Conservation (phyloP, 768 basidiomycete genomes). For the Phlebiopsis gigantea region DNA sequence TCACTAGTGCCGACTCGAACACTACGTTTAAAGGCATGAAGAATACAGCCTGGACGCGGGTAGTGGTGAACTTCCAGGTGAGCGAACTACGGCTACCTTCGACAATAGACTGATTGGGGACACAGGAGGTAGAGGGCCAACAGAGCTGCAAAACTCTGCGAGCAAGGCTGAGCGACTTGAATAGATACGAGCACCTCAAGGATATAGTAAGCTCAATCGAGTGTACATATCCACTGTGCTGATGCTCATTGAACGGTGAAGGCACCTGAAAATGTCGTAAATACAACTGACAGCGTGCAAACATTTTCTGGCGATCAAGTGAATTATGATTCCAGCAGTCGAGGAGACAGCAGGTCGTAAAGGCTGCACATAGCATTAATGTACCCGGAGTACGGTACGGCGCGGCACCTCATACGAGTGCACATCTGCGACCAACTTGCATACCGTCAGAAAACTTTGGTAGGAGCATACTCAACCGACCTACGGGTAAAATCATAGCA, state of each 20-base stretch:
- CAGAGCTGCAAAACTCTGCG: conserved; percentile 24
- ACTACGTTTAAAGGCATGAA: conserved; percentile 42
- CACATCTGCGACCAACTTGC: no score
- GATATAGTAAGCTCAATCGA: conserved; percentile 41
- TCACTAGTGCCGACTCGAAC: conserved; percentile 25
- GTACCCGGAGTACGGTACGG: no score
- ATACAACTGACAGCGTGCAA: conserved; percentile 1
- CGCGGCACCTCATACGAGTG: no score
- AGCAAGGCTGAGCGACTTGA: conserved; percentile 45
- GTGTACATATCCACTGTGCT: neutral
- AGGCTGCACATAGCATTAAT: no score
- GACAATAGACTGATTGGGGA: neutral
- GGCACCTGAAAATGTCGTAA: no score
- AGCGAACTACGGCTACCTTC: no score
- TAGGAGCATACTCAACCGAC: no score
- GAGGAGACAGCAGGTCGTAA: no score
- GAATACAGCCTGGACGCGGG: conserved; percentile 69
- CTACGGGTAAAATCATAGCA: neutral
- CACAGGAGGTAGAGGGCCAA: neutral
- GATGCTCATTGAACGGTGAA: neutral
- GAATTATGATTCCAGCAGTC: no score
- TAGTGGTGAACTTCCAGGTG: conserved; percentile 37
- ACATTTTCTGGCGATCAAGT: conserved; percentile 1
- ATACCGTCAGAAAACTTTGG: no score
- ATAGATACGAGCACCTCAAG: conserved; percentile 49